phyloP scores from a whole-genome alignment of 2,329 filamentous ascomycete species.

The Exutisphaerella laricina region DNA sequence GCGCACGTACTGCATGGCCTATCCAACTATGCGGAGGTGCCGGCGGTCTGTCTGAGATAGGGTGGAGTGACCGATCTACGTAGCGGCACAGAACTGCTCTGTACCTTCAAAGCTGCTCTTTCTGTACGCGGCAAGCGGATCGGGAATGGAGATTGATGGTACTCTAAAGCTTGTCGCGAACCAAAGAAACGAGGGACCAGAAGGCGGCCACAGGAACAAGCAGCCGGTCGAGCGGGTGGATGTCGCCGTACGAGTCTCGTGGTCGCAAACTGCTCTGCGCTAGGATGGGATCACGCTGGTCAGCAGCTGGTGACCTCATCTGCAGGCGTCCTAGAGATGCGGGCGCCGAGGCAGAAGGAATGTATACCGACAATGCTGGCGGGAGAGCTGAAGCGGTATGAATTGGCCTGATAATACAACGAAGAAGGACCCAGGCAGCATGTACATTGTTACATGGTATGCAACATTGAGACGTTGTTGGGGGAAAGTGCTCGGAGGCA shows the following conservation, averaged over 20 bases:
- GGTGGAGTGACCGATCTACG: neutral
- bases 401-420: too few species aligned
- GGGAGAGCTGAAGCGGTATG: too few species aligned
- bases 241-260: neutral
- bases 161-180: neutral
- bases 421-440: too few species aligned
- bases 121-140: neutral
- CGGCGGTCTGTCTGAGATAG: too few species aligned
- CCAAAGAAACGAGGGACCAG: neutral
- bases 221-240: neutral
- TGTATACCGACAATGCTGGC: neutral
- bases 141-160: neutral
- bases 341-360: neutral
- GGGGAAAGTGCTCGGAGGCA: too few species aligned
- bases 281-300: neutral
- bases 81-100: neutral
- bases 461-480: too few species aligned
- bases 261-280: neutral
- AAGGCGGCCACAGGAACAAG: neutral
- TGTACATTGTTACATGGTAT: too few species aligned
- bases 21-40: too few species aligned
- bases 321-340: too few species aligned
- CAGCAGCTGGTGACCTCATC: too few species aligned
- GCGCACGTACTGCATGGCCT: conserved; percentile 94
- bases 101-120: neutral